A percentile compares a stretch with the other conserved stretches of the same genome.
Evolutionary conservation across 352 stramenopile species (phyloP).

Genomic region (Pythium scleroteichum): DNA sequence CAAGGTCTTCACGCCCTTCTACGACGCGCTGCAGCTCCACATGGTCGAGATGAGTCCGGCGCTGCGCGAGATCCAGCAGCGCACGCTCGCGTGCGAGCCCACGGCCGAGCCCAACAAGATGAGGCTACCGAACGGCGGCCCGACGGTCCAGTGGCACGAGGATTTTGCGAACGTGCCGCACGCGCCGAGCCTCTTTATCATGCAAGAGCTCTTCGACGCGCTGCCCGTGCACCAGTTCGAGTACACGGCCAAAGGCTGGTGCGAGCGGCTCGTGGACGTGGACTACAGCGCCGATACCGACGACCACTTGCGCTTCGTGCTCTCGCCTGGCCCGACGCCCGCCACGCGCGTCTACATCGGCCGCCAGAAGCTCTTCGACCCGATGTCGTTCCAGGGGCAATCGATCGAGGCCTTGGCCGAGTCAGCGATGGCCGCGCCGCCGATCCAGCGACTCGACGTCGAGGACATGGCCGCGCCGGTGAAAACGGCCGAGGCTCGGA

Average conservation of each 20-base stretch:
- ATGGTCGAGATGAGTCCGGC: constrained; percentile 91
- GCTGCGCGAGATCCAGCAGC: constrained; percentile 90
- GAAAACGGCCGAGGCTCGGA: constrained; percentile 49
- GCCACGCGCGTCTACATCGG: constrained; percentile 90
- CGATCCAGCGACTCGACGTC: constrained; percentile 58
- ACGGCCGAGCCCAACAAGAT: constrained; percentile 40
- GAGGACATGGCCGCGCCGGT: constrained; percentile 44
- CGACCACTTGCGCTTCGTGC: constrained; percentile 92
- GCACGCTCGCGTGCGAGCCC: constrained; percentile 63
- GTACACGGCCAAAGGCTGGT: constrained; percentile 92
- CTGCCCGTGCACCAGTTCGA: constrained; percentile 95
- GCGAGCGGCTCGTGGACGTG: constrained; percentile 94
- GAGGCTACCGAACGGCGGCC: constrained; percentile 48
- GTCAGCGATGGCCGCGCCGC: constrained; percentile 26
- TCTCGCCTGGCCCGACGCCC: constrained; percentile 91
- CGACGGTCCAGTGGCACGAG: constrained; percentile 84
- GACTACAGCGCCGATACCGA: constrained; percentile 66
- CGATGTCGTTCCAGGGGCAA: constrained; percentile 30
- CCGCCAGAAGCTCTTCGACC: constrained; percentile 78
- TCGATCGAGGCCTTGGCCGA: constrained; percentile 21
- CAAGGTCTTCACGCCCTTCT: constrained; percentile 88
- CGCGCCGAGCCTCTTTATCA: constrained; percentile 86
- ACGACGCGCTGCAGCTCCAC: constrained; percentile 83
- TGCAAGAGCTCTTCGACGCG: constrained; percentile 93
- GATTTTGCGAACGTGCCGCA: constrained; percentile 79